Evolutionary conservation across 495 filamentous ascomycete species (phyloP), one percentile per base, ranked within the genome.

Genomic region (Terfezia claveryi): DNA sequence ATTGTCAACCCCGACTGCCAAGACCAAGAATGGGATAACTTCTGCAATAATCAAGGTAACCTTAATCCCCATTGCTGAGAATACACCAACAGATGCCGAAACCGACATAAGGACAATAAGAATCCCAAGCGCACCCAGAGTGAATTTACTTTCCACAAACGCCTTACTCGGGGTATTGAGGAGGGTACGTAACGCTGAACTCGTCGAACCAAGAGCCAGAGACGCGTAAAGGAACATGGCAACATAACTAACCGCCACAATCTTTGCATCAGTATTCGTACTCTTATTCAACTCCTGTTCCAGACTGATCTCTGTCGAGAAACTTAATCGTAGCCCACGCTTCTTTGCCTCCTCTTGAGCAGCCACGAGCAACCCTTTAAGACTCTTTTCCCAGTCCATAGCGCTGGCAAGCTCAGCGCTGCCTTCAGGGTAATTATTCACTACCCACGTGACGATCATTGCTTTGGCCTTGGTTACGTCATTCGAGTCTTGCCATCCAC

Each of bases 211-310:
- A 4, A 98, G 70, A 4, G 91, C 87, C 37, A 98, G 63, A 2
- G 87, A 95, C 4, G 87, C 91, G 62, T 98, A 98, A 38, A 98
- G 67, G 65, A 98, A 96, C 91, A 98, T 98, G 68, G 94, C 83
- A 58, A 96, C 76, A 69, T 98, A 98, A 71, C 89, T 95, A 68
- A 96, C 83, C 46, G 92, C 82, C 12, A 98, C 80, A 59, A 98
- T 96, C 68, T 89, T 94, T 17, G 88, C 91, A 68, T 98, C 91
- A 2, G 91, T 95, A 66, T 98, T 98, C 38, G 85, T 94, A 10
- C 83, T 88, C 67, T 96, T 93, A 69, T 94, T 98, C 50, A 87
- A 72, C 63, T 98, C 91, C 64, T 93, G 74, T 63, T 96, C 89
- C 36, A 98, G 67, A 63, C 85, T 92, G 60, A 87, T 81, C 69